Evolutionary conservation across 2,329 filamentous ascomycete species (phyloP).

Genomic region (Xylaria sp.): DNA sequence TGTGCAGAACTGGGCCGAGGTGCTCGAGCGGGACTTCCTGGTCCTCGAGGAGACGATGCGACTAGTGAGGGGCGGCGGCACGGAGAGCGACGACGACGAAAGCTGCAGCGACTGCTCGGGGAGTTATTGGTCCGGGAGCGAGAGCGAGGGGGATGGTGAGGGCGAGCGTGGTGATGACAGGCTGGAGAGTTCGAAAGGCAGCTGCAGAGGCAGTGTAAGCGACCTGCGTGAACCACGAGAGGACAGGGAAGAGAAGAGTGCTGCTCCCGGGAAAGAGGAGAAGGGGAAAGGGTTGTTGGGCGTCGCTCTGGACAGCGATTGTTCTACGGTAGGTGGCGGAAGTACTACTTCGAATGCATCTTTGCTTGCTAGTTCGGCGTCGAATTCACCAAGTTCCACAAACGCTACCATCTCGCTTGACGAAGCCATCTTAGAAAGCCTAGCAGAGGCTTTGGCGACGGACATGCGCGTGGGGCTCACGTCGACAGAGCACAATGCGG

Average conservation of each 20-base stretch:
- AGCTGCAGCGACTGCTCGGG: conserved; percentile 44
- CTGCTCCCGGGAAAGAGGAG: conserved; percentile 23
- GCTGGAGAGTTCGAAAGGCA: conserved; percentile 36
- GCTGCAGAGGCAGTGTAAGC: conserved; percentile 36
- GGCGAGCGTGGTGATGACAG: conserved; percentile 46
- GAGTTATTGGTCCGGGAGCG: conserved; percentile 41
- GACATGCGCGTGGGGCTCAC: conserved; percentile 38
- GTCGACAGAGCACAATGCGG: conserved; percentile 4
- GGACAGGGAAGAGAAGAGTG: conserved; percentile 28
- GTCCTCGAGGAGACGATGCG: conserved; percentile 72
- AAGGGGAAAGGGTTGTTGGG: conserved; percentile 34
- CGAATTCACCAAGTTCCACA: conserved; percentile 11
- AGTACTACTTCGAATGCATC: conserved; percentile 23
- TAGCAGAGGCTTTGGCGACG: conserved; percentile 48
- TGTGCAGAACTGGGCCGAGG: conserved; percentile 88
- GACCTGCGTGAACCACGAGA: conserved; percentile 27
- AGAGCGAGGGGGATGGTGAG: conserved; percentile 50
- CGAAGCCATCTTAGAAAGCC: conserved; percentile 44
- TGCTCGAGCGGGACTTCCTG: conserved; percentile 75
- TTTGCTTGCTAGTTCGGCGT: not conserved
- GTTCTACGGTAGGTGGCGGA: conserved; percentile 5
- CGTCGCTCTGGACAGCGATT: not conserved
- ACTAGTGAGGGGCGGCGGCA: conserved; percentile 56
- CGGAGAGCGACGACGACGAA: conserved; percentile 44
- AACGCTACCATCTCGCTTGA: conserved; percentile 40